Evolutionary conservation across 2,329 filamentous ascomycete species (phyloP).

Genomic region (Venturia pyrina): DNA sequence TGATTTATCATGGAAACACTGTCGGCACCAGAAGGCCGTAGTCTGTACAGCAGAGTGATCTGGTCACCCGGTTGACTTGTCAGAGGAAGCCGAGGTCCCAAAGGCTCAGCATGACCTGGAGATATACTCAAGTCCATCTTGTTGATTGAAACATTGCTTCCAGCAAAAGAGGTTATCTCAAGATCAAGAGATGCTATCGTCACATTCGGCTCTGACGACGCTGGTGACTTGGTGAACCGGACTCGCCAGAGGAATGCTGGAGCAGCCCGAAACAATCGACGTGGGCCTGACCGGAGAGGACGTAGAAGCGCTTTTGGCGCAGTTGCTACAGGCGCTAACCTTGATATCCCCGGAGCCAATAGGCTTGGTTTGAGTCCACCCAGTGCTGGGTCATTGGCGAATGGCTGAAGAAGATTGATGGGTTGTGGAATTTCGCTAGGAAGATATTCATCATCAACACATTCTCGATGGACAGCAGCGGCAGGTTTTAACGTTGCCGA

Average conservation of each 20-base stretch:
- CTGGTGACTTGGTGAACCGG: slow-evolving; percentile 57
- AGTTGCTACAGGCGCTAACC: slow-evolving; percentile 58
- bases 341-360: slow-evolving; percentile 63
- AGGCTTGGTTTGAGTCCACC: slow-evolving; percentile 54
- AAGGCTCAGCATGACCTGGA: slow-evolving; percentile 49
- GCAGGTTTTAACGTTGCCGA: slow-evolving; percentile 46
- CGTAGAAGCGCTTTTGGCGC: slow-evolving; percentile 49
- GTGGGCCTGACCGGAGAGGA: slow-evolving; percentile 54
- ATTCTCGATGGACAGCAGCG: slow-evolving; percentile 32
- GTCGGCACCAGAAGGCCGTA: slow-evolving; percentile 36
- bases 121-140: slow-evolving; percentile 47
- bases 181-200: slow-evolving; percentile 63
- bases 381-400: slow-evolving; percentile 55
- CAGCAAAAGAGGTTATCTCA: slow-evolving; percentile 61
- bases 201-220: slow-evolving; percentile 40
- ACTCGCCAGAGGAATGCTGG: slow-evolving; percentile 65
- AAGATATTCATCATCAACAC: slow-evolving; percentile 51
- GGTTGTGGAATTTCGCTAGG: slow-evolving; percentile 58
- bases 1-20: background rate
- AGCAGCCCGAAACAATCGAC: slow-evolving; percentile 52
- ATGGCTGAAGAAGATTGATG: slow-evolving; percentile 68
- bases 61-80: slow-evolving; percentile 63
- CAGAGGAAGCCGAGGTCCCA: slow-evolving; percentile 46
- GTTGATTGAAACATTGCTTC: slow-evolving; percentile 55
- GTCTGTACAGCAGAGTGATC: slow-evolving; percentile 62